Percentiles rank a stretch among this genome's conserved stretches.
Evolutionary conservation across 1,284 basidiomycete genomes (phyloP).

Genomic region (Volvariella surrecta): DNA sequence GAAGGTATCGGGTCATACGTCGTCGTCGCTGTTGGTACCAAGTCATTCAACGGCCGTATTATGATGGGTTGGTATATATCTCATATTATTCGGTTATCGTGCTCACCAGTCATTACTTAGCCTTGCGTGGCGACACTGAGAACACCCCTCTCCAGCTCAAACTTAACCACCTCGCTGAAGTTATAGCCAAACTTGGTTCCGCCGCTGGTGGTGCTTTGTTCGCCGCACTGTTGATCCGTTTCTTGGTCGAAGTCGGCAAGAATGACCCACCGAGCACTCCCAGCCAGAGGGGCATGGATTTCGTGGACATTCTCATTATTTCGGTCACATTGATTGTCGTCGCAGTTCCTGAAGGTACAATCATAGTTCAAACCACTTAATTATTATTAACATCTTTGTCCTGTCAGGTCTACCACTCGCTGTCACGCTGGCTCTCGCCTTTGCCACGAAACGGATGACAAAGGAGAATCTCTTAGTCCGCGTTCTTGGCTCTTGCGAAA

Average conservation of each 20-base stretch:
- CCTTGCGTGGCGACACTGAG: conserved; percentile 74
- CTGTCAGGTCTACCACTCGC: conserved; percentile 81
- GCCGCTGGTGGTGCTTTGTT: conserved; percentile 82
- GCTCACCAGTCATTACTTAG: conserved; percentile 24
- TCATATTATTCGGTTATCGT: conserved; percentile 9
- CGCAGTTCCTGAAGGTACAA: conserved; percentile 87
- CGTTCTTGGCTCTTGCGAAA: conserved; percentile 93
- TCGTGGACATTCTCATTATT: conserved; percentile 93
- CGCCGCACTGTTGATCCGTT: conserved; percentile 83
- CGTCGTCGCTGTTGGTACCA: conserved; percentile 85
- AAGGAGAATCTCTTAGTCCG: conserved; percentile 92
- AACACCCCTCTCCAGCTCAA: conserved; percentile 93
- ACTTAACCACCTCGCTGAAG: conserved; percentile 85
- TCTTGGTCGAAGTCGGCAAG: conserved; percentile 80
- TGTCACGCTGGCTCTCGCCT: conserved; percentile 92
- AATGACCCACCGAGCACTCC: conserved; percentile 39
- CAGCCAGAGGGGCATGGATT: conserved; percentile 21
- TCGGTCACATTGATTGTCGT: conserved; percentile 94
- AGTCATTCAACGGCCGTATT: conserved; percentile 92
- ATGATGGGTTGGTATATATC: conserved; percentile 73
- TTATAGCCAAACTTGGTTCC: conserved; percentile 89
- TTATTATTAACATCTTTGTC: conserved; percentile 9
- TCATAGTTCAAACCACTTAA: conserved; percentile 2
- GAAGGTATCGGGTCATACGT: conserved; percentile 95
- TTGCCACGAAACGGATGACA: conserved; percentile 97